phyloP scores from a whole-genome alignment of 345 rosid genomes.

The rapeseed (Brassica napus) region Da-Ae NC_063446.1:22486001-22486500 shows the following conservation, averaged over 20 bases:
- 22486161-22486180: constrained; percentile 47
- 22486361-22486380: constrained; percentile 67
- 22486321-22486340: constrained; percentile 42
- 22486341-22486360: constrained; percentile 68
- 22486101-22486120: constrained; percentile 45
- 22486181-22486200: constrained; percentile 28
- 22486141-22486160: constrained; percentile 45
- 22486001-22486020: constrained; percentile 79
- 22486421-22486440: constrained; percentile 53
- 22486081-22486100: background rate
- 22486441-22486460: constrained; percentile 74
- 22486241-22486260: background rate
- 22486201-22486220: too few species aligned
- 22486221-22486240: background rate
- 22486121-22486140: constrained; percentile 41
- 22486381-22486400: constrained; percentile 55
- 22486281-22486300: background rate
- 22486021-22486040: constrained; percentile 55
- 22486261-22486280: background rate
- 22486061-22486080: background rate
- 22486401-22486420: constrained; percentile 58
- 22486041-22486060: background rate
- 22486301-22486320: background rate
- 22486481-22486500: background rate
- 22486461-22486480: background rate